phyloP scores from a whole-genome alignment of 768 basidiomycete genomes.

The Hemileccinum impolitum region DNA sequence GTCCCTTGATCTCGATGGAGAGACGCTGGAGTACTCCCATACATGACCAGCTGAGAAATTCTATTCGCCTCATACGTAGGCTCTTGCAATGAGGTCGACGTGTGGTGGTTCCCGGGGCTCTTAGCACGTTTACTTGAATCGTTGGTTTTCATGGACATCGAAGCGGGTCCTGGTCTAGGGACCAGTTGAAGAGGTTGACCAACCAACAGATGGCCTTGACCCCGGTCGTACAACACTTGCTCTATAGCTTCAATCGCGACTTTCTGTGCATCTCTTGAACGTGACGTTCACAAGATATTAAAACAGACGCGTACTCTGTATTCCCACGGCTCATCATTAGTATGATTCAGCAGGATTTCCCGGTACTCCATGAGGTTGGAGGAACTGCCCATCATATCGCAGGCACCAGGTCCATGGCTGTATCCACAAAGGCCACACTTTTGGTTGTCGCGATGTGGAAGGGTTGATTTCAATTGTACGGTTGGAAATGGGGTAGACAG shows the following conservation, averaged over 20 bases:
- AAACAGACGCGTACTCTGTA: constrained; percentile 46
- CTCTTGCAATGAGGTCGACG: constrained; percentile 2
- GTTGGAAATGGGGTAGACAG: neutral
- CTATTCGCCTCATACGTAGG: neutral
- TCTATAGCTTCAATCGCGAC: constrained; percentile 72
- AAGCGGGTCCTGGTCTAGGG: constrained; percentile 25
- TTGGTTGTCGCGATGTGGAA: constrained; percentile 8
- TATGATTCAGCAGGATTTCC: constrained; percentile 57
- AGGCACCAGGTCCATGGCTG: constrained; percentile 47
- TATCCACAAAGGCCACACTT: constrained; percentile 63
- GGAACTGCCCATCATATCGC: constrained; percentile 63
- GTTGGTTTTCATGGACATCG: constrained; percentile 13
- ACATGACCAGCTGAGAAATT: neutral
- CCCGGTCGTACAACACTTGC: constrained; percentile 52
- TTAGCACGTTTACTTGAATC: neutral
- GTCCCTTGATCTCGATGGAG: neutral
- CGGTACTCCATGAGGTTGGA: constrained; percentile 69
- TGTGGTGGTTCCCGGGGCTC: neutral
- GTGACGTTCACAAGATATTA: neutral
- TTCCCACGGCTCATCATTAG: constrained; percentile 65
- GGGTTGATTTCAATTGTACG: constrained; percentile 1
- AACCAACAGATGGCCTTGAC: constrained; percentile 51
- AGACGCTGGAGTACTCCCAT: neutral
- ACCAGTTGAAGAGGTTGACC: constrained; percentile 65
- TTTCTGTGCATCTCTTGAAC: constrained; percentile 37